Percentiles rank a stretch among this genome's conserved stretches.
Conservation (phyloP, 2,329 filamentous ascomycete genomes). For the Pseudonectria foliicola region DNA sequence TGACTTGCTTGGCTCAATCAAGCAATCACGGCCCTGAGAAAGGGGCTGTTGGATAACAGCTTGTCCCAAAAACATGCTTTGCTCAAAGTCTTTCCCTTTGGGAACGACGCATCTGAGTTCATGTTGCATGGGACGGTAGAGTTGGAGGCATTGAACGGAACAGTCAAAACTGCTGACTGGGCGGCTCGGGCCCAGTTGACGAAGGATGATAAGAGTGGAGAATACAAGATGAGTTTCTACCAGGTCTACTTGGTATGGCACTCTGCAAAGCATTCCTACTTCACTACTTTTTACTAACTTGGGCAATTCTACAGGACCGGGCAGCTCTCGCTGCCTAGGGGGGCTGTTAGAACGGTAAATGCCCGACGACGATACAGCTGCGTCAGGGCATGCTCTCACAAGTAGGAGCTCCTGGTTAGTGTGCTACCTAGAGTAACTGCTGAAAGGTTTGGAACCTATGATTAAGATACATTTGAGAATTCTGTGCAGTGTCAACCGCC, state of each 20-base stretch:
- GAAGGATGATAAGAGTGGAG: slow-evolving; percentile 37
- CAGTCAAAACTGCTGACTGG: slow-evolving; percentile 40
- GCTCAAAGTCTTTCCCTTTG: slow-evolving; percentile 25
- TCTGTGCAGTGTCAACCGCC: too few species aligned
- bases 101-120: slow-evolving; percentile 18
- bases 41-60: slow-evolving; percentile 25
- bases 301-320: too few species aligned
- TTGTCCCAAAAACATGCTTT: slow-evolving; percentile 22
- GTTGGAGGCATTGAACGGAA: slow-evolving; percentile 19
- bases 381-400: too few species aligned
- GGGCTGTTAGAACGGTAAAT: too few species aligned
- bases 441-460: too few species aligned
- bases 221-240: slow-evolving; percentile 46
- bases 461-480: too few species aligned
- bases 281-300: too few species aligned
- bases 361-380: too few species aligned
- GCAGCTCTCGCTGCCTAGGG: too few species aligned
- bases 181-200: slow-evolving; percentile 44
- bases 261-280: too few species aligned
- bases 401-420: too few species aligned
- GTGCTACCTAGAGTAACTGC: too few species aligned
- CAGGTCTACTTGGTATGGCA: slow-evolving; percentile 45
- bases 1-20: slow-evolving; percentile 2
- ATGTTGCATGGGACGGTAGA: slow-evolving; percentile 27
- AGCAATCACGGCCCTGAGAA: slow-evolving; percentile 23